phyloP scores from a whole-genome alignment of 306 rosid genomes.

The Fragaria ananassa region DNA sequence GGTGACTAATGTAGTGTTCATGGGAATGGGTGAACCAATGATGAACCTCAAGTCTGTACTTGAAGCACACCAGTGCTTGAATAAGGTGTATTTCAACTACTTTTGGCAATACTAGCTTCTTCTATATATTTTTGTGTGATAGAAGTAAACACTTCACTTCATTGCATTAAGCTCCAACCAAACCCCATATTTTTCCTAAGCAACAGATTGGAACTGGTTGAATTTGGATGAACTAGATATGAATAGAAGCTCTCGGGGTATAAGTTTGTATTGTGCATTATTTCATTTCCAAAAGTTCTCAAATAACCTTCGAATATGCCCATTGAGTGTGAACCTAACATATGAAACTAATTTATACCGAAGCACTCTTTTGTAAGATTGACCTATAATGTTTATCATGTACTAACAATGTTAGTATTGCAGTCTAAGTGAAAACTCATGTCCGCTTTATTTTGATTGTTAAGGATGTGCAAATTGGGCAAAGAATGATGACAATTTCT shows the following conservation, averaged over 20 bases:
- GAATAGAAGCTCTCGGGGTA: not conserved
- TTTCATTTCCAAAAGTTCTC: not conserved
- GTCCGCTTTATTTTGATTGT: slow-evolving; percentile 19
- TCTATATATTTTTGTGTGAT: not conserved
- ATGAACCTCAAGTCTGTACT: slow-evolving; percentile 83
- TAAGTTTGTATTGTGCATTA: not conserved
- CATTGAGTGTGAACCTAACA: not conserved
- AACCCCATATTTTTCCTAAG: not conserved
- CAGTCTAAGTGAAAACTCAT: not conserved
- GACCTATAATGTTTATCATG: not conserved
- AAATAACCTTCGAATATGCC: not conserved
- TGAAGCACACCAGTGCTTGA: slow-evolving; percentile 85
- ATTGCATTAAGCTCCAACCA: not conserved
- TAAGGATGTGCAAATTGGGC: slow-evolving; percentile 91
- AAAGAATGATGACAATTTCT: slow-evolving; percentile 95
- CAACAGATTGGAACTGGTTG: not conserved
- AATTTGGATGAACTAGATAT: not conserved
- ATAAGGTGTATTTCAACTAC: slow-evolving; percentile 56
- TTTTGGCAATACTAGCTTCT: not conserved
- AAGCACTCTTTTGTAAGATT: not conserved
- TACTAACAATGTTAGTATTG: not conserved
- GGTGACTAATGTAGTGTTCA: slow-evolving; percentile 93
- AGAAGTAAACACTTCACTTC: not conserved
- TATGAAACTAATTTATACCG: not conserved
- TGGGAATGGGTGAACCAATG: slow-evolving; percentile 99